Evolutionary conservation across 1,284 basidiomycete genomes (phyloP), one percentile per base, ranked within the genome.

Genomic region (Agaricales sp.): DNA sequence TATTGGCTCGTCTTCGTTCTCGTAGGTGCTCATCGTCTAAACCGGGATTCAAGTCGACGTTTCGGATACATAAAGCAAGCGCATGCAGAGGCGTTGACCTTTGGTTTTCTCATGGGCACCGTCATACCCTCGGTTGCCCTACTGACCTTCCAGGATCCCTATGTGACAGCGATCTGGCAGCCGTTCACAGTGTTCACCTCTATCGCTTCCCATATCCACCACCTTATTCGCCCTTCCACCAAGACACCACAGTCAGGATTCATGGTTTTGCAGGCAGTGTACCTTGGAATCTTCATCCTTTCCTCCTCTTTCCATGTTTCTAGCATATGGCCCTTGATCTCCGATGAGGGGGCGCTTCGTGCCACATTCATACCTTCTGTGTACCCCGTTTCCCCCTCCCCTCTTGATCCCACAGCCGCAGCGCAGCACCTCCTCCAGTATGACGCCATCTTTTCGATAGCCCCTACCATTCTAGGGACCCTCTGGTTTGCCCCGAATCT

Each of bases 111-210:
- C 38, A 53, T 65, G 2, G 70, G 71, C 13, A 66, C 59, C 13
- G 54, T 56, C 35, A 57, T 70, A 26, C 71, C 70, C 3, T 66
- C 66, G 3, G 48, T 53, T 20, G 61, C 58, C 46, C 64, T 75
- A 63, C 16, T 69, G 51, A 14, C 57, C 25, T 25, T 68, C 2
- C 43, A 55, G 24, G 61, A 63, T 43, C 61, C 69, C 2, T 48
- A 50, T 18, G 55, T 70, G 49, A 75, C 68, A 11, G 67, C 66
- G 2, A 53, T 66, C 25, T 76, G 73, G 73, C 74, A 75, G 49
- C 51, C 59, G 14, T 73, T 69, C 51, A 73, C 74, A 3, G n/a
- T 67, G 20, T 62, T 59, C 51, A 57, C 68, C 37, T 60, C 59
- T 37, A 3, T 68, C 16, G 60, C 65, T 4, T 56, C 64, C 41